Evolutionary conservation across 2,329 filamentous ascomycete genomes (phyloP), one percentile per base, ranked within the genome.

Genomic region (Penicillium italicum): DNA sequence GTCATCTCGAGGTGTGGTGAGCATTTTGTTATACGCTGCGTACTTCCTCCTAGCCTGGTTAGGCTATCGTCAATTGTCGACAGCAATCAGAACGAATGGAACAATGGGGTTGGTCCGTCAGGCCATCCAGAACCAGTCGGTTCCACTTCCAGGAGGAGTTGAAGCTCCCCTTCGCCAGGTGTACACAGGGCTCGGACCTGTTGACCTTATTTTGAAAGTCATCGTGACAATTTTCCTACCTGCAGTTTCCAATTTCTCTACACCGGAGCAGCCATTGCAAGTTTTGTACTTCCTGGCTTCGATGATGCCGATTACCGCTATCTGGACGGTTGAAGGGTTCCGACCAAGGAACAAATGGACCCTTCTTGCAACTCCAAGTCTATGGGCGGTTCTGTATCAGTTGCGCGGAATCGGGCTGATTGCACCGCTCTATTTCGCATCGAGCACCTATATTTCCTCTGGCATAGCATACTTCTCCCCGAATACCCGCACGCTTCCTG

Each of bases 361-460:
- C 3, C 40, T 57, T 9, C 46, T 62, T n/a, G 45, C 56, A 12
- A 57, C 45, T 33, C 58, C 60, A 6, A 49, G 38, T 30, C 37
- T 61, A 8, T 62, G 60, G 60, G 60, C 50, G 8, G 46, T 59
- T 41, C n/a, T 61, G 11, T 62, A 55, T 33, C 60, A 62, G 37
- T 34, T 62, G 28, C 60, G 56, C 16, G 60, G 60, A 5, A 59
- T 62, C 9, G 60, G 58, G 10, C 34, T 65, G 34, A 62, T 67
- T 33, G 59, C 64, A 7, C 66, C 68, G 10, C 26, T 68, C 4
- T 69, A 65, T 51, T 69, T 62, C 37, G 54, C 64, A 14, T 41
- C 50, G 18, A 66, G 60, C 45, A 47, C 63, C 5, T 63, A 51
- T 36, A 44, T 52, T 20, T 64, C 58, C 10, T 42, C 49, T 3